Evolutionary conservation across 2,329 filamentous ascomycete species (phyloP), one percentile per base, ranked within the genome.

Genomic region (Trichoderma sp.): DNA sequence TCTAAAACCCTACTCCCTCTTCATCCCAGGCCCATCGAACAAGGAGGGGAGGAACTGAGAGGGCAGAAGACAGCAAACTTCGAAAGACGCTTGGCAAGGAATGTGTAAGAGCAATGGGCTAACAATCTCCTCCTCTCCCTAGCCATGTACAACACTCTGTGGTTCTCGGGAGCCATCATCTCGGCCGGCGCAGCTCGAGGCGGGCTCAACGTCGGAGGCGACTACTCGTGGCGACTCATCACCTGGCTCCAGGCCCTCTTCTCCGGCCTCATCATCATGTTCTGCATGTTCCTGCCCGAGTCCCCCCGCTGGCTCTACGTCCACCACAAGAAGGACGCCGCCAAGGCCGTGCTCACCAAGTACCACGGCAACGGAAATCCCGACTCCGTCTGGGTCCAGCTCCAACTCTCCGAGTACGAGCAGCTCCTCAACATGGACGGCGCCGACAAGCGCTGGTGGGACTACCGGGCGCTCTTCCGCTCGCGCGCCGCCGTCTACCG

Each of bases 101-200:
- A 30, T 9, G 34, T 39, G 3, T 5, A 3, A 10, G 12, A 14
- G 10, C n/a, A 12, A 30, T 34, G 7, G 1, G 7, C 62, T 63
- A 26, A 52, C 21, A n/a, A 24, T 21, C 9, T 21, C 10, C 4
- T 5, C 12, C 17, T 9, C 3, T 39, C 39, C 6, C 50, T 30
- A 69, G 71, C 69, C 44, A 64, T 79, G 68, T 80, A 78, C 73
- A 80, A 79, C 70, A 80, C 78, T 7, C 74, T 77, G 39, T 81
- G 78, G 78, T 80, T 79, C 67, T 74, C 75, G 7, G 81, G 81
- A n/a, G 78, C 80, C 45, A 84, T 85, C 48, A 74, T 84, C 24
- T 80, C 83, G 1, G 78, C 78, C n/a, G 81, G 81, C 44, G 79
- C 79, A 5, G 78, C 80, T 10, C 78, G 80, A 34, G 84, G 82